Base-by-base conservation (phyloP, 1,139 yeast species). In the Lodderomyces theae region DNA sequence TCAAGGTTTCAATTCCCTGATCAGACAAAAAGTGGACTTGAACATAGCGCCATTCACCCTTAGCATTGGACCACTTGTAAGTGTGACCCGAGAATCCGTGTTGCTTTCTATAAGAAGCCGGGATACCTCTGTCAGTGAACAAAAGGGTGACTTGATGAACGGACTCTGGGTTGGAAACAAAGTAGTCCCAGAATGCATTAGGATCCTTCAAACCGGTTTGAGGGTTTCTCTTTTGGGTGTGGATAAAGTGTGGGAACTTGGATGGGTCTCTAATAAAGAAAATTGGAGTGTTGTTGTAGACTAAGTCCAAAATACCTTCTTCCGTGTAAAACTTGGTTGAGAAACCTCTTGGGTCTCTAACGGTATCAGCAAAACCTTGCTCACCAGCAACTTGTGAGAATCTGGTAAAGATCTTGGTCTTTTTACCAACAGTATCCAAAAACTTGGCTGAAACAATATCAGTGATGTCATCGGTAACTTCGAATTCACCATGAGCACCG, bases 321-420 rank as follows among this genome's bases (percentile, higher is more conserved):
- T 86, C 89, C 38, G 95, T 86, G 69, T 85, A 85, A 55, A 87
- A 75, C 68, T 86, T 86, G 53, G 83, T 79, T 40, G 94, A 72
- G 63, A 86, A 86, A 19, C 96, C 96, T 67, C 95, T 78, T 49
- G 95, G 95, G 61, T 86, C 96, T 69, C 96, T 80, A 36, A 87
- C 92, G 34, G 92, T 72, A 61, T 87, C 95, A 29, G 95, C 80
- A 39, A 89, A 78, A 42, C 95, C 96, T 46, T 67, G 66, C 66
- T 86, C 95, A 51, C 95, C 95, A 53, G 95, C 95, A 41, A 86
- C 96, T 38, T 95, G 86, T 53, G 94, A 84, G 69, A 86, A 86
- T 58, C 96, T 77, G 41, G 88, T 79, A 55, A 86, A 75, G 49
- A 80, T 70, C 57, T 74, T 77, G 53, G 90, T 83, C 68, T 82